Evolutionary conservation across 2,329 filamentous ascomycete species (phyloP).

Genomic region (Boeremia exigua): DNA sequence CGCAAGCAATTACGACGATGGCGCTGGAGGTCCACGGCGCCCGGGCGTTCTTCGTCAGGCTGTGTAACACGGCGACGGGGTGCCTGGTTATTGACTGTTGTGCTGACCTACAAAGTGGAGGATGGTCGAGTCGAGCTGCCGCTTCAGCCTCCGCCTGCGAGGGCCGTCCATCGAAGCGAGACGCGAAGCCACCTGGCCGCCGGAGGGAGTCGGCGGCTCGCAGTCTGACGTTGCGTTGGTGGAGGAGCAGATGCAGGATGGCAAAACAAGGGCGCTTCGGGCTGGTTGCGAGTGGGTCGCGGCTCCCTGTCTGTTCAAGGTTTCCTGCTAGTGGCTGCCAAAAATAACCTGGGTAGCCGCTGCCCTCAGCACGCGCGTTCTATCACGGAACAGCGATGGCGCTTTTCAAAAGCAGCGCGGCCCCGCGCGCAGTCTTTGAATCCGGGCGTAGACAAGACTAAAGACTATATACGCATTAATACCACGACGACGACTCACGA

Average conservation of each 20-base stretch:
- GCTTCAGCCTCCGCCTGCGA: slow-evolving; percentile 30
- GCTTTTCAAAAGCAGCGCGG: slow-evolving; percentile 14
- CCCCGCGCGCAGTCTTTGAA: slow-evolving; percentile 11
- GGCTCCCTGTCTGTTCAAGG: slow-evolving; percentile 8
- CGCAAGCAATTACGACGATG: slow-evolving; percentile 23
- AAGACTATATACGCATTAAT: not conserved
- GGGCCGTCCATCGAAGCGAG: slow-evolving; percentile 1
- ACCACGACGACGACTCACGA: not conserved
- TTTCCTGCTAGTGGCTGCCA: slow-evolving; percentile 9
- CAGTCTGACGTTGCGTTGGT: slow-evolving; percentile 15
- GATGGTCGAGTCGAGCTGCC: slow-evolving; percentile 63
- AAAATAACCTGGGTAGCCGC: slow-evolving; percentile 13
- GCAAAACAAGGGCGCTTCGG: slow-evolving; percentile 17
- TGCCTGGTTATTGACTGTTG: slow-evolving; percentile 14
- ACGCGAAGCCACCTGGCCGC: slow-evolving; percentile 9
- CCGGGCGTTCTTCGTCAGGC: slow-evolving; percentile 22
- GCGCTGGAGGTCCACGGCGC: slow-evolving; percentile 14
- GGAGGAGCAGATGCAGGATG: slow-evolving; percentile 7
- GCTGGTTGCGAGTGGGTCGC: slow-evolving; percentile 8
- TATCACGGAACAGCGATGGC: slow-evolving; percentile 14
- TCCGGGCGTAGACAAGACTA: not conserved
- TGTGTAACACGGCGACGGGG: slow-evolving; percentile 24
- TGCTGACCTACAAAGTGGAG: slow-evolving; percentile 73
- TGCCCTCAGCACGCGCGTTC: slow-evolving; percentile 6
- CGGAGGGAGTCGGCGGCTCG: slow-evolving; percentile 17